A percentile compares a stretch with the other conserved stretches of the same genome.
Conservation (phyloP, 2,329 filamentous ascomycete genomes). For the Hypomyces rosellus region DNA sequence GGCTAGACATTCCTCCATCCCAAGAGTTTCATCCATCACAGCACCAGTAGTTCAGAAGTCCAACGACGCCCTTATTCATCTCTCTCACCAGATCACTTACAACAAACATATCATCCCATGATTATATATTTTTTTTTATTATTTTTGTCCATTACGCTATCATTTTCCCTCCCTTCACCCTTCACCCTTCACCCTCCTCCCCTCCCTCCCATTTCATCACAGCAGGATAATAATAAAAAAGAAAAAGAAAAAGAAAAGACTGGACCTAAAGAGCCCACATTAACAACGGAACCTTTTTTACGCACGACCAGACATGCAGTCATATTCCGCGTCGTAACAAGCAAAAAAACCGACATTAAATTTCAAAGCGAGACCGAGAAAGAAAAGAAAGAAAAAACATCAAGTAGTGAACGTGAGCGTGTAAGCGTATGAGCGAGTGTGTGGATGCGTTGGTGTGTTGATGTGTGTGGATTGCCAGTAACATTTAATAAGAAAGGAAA, state of each 20-base stretch:
- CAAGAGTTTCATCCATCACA: no score
- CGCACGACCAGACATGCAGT: no score
- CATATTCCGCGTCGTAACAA: neutral
- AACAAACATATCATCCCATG: neutral
- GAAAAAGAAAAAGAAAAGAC: neutral
- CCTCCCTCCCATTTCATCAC: neutral
- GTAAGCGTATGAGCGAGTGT: neutral
- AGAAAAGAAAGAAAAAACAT: no score
- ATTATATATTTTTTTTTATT: neutral
- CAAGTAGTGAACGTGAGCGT: no score
- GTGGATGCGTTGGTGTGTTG: neutral
- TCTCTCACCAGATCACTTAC: no score
- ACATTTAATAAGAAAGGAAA: neutral
- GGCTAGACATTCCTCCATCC: no score
- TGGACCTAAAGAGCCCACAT: neutral
- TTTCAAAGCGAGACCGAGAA: no score
- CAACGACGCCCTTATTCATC: neutral
- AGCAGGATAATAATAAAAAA: neutral
- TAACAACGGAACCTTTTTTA: no score
- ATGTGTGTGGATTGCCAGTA: no score
- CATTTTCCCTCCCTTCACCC: neutral
- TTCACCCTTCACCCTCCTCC: neutral
- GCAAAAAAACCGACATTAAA: no score
- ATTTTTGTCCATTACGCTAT: neutral
- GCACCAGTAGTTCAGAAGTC: neutral